Evolutionary conservation across 164 flowering plant species (phyloP), one percentile per base, ranked within the genome.

Genomic region (Sextonia rubra): DNA sequence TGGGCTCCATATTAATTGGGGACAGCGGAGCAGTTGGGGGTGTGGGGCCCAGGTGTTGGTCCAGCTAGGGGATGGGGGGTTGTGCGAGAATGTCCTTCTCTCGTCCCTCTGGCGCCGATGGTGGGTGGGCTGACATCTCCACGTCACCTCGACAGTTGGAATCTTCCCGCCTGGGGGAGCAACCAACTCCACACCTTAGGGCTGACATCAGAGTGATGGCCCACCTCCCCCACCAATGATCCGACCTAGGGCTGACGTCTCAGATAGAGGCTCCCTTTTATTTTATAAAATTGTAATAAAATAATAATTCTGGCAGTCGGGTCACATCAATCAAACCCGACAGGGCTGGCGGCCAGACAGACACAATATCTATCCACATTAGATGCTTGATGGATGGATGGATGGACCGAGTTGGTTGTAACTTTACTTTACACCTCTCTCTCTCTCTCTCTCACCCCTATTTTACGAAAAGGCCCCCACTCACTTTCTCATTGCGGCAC

Each of bases 21-120:
- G 44, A 37, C 44, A 37, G 44, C 11, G 44, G 11, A 0, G 44
- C 44, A 37, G 44, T 37, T 37, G 44, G 44, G 44, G 9, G 44
- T 32, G 44, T 37, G 44, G 79, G 77, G 77, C 2, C 77, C 83
- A 61, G 60, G 60, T 27, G 37, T 73, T 27, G 30, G 44, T 7
- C 83, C 76, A 70, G 78, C 69, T 70, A 26, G 12, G 55, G 71
- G 72, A 76, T 37, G 44, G 44, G n/a, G n/a, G n/a, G n/a, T n/a
- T n/a, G n/a, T n/a, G n/a, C n/a, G n/a, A 37, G 75, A 77, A 82
- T 79, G 87, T 84, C 87, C 82, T 79, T 84, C 83, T 37, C 44
- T 7, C 44, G 44, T 37, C 44, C 44, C 44, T 37, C 44, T 82
- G 85, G 85, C 84, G 72, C 49, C 62, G 81, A 79, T 71, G 81